Conservation (phyloP, 2,329 filamentous ascomycete species). For the Periconia sp. region DNA sequence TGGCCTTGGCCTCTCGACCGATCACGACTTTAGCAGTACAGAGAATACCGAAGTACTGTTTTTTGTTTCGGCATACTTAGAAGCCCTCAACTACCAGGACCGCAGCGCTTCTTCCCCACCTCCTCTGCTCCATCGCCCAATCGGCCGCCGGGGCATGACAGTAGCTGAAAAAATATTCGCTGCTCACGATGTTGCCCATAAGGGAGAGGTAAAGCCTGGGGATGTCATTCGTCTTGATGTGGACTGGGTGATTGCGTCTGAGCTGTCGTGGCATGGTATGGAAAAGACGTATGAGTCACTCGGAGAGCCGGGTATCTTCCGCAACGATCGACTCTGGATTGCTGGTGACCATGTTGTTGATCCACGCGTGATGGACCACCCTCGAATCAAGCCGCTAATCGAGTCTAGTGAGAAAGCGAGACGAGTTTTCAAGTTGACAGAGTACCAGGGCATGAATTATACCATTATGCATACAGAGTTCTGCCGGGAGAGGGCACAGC, state of each 20-base stretch:
- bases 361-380: conserved; percentile 47
- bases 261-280: conserved; percentile 54
- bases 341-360: conserved; percentile 58
- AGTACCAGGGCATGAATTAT: conserved; percentile 49
- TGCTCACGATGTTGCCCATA: conserved; percentile 47
- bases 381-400: conserved; percentile 47
- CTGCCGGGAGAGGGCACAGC: conserved; percentile 51
- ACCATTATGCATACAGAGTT: conserved; percentile 59
- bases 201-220: conserved; percentile 45
- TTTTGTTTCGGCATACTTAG: conserved; percentile 33
- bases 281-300: conserved; percentile 48
- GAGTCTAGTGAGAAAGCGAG: conserved; percentile 45
- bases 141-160: conserved; percentile 42
- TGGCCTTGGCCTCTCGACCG: conserved; percentile 26
- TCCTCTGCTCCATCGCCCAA: conserved; percentile 16
- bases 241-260: conserved; percentile 56
- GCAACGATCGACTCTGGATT: conserved; percentile 59
- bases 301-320: conserved; percentile 52
- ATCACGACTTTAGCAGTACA: conserved; percentile 9
- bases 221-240: conserved; percentile 51
- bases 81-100: conserved; percentile 37
- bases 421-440: conserved; percentile 52
- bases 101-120: conserved; percentile 6
- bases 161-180: conserved; percentile 56
- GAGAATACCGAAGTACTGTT: conserved; percentile 29